Conservation (phyloP, 2,329 filamentous ascomycete genomes). For the Cladosporium sp. region DNA sequence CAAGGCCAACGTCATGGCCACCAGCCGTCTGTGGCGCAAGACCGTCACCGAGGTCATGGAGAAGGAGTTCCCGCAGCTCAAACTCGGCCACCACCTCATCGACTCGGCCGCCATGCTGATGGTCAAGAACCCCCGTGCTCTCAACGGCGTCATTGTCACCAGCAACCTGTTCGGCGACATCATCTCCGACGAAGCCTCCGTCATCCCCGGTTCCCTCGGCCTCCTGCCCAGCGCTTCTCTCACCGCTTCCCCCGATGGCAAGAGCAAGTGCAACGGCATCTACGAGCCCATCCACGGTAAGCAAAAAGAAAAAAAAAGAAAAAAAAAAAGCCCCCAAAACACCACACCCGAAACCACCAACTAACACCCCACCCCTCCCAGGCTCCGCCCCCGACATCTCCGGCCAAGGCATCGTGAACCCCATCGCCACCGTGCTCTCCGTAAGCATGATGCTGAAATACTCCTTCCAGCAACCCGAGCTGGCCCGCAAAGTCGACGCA, state of each 20-base stretch:
- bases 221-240: slow-evolving; percentile 83
- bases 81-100: slow-evolving; percentile 84
- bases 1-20: slow-evolving; percentile 95
- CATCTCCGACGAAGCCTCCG: slow-evolving; percentile 89
- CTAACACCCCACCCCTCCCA: slow-evolving; percentile 29
- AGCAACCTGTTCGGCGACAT: slow-evolving; percentile 96
- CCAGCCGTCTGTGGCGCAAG: slow-evolving; percentile 82
- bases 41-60: slow-evolving; percentile 78
- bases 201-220: slow-evolving; percentile 87
- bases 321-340: too few species aligned
- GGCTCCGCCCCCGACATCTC: slow-evolving; percentile 91
- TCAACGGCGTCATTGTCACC: slow-evolving; percentile 89
- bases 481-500: slow-evolving; percentile 74
- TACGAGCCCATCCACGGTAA: slow-evolving; percentile 84
- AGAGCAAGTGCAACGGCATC: slow-evolving; percentile 82
- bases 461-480: slow-evolving; percentile 71
- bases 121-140: slow-evolving; percentile 82
- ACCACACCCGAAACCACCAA: not conserved
- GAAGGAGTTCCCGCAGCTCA: slow-evolving; percentile 81
- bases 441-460: slow-evolving; percentile 96
- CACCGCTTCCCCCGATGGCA: slow-evolving; percentile 78
- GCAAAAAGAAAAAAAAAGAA: too few species aligned
- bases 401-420: slow-evolving; percentile 78
- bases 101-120: slow-evolving; percentile 97
- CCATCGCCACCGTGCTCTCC: slow-evolving; percentile 84